Conservation (phyloP, 1,284 basidiomycete genomes). For the Ganoderma resinaceum region DNA sequence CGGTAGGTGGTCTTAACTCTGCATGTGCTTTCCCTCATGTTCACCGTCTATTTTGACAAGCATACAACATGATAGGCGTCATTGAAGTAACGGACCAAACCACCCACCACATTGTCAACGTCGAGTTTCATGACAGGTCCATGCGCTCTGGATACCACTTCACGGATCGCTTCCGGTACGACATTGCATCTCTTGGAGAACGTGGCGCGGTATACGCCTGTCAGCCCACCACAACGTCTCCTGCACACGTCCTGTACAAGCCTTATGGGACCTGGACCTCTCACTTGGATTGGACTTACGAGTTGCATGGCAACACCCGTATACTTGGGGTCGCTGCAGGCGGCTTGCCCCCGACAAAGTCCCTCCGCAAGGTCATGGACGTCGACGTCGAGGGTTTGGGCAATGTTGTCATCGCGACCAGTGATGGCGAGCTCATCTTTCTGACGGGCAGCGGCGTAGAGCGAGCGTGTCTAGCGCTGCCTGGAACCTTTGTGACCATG, state of each 20-base stretch:
- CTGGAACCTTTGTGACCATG: slow-evolving; percentile 92
- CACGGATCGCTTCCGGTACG: slow-evolving; percentile 85
- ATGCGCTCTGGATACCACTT: slow-evolving; percentile 88
- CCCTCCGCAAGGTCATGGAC: slow-evolving; percentile 44
- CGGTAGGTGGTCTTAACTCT: slow-evolving; percentile 63
- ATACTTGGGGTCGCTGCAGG: slow-evolving; percentile 87
- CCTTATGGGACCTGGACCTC: slow-evolving; percentile 85
- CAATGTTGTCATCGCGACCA: slow-evolving; percentile 88
- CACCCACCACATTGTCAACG: slow-evolving; percentile 89
- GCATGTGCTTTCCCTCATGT: background rate
- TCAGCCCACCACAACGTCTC: slow-evolving; percentile 67
- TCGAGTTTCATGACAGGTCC: slow-evolving; percentile 94
- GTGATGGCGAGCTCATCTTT: slow-evolving; percentile 88
- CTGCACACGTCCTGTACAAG: slow-evolving; percentile 81
- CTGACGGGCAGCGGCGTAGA: slow-evolving; percentile 92
- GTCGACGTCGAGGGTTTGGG: slow-evolving; percentile 76
- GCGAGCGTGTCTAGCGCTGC: slow-evolving; percentile 83
- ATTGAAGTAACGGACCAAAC: slow-evolving; percentile 95
- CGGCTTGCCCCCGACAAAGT: slow-evolving; percentile 54
- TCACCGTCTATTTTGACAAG: slow-evolving; percentile 49
- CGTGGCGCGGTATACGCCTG: slow-evolving; percentile 87
- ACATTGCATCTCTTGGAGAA: slow-evolving; percentile 89
- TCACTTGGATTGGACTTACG: slow-evolving; percentile 84
- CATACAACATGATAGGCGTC: slow-evolving; percentile 93
- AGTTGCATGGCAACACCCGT: slow-evolving; percentile 71